Evolutionary conservation across 2,329 filamentous ascomycete species (phyloP).

Genomic region (Leptographium flavum): DNA sequence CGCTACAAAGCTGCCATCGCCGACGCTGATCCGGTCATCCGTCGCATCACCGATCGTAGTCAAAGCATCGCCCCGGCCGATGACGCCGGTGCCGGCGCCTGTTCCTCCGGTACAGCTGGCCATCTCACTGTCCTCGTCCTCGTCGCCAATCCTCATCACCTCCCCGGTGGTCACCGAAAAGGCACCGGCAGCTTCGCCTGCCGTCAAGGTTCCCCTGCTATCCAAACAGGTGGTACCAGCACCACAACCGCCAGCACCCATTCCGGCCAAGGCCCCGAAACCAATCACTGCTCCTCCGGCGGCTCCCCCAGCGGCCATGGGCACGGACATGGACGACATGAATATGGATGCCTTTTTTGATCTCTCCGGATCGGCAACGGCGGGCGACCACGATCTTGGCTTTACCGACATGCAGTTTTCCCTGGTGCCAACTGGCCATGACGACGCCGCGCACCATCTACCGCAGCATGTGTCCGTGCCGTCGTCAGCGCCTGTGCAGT

Average conservation of each 20-base stretch:
- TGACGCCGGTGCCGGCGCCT: background rate
- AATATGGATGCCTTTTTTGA: slow-evolving; percentile 8
- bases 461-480: slow-evolving; percentile 5
- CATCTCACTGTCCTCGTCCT: slow-evolving; percentile 5
- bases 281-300: slow-evolving; percentile 5
- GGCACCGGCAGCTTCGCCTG: background rate
- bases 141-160: slow-evolving; percentile 8
- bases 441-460: background rate
- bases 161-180: slow-evolving; percentile 13
- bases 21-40: slow-evolving; percentile 5
- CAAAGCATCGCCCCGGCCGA: slow-evolving; percentile 11
- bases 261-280: slow-evolving; percentile 14
- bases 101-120: slow-evolving; percentile 3
- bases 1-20: slow-evolving; percentile 3
- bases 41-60: slow-evolving; percentile 1
- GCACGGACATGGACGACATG: slow-evolving; percentile 5
- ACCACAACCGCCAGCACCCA: slow-evolving; percentile 2
- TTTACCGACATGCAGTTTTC: slow-evolving; percentile 46
- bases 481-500: background rate
- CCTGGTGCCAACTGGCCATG: slow-evolving; percentile 26
- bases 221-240: slow-evolving; percentile 5
- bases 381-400: slow-evolving; percentile 21
- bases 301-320: slow-evolving; percentile 9
- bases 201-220: background rate
- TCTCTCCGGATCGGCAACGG: slow-evolving; percentile 4